Evolutionary conservation across 176 grass and related monocot genomes (phyloP), one percentile per base, ranked within the genome.

Genomic region (Otatea glauca): DNA sequence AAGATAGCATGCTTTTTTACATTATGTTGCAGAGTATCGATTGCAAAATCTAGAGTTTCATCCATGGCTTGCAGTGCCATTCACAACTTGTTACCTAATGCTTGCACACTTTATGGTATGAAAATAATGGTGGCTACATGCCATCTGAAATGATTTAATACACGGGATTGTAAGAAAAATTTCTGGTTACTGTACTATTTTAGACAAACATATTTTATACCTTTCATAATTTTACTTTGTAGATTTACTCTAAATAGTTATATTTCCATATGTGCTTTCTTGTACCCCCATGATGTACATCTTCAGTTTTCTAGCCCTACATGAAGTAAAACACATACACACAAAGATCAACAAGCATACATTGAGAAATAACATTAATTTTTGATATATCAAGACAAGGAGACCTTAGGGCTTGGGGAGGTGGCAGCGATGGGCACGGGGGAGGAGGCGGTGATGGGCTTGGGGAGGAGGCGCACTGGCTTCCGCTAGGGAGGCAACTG

Each of bases 1-100:
- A 55, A 27, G 16, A 54, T 77, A 85, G 21, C 62, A 66, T 41
- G 37, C 64, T 66, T 68, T 45, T 5, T 54, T 84, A 29, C n/a
- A 76, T 65, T 84, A 48, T 49, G 13, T 45, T 29, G 20, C 29
- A 73, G 25, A 74, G 43, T 27, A 65, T 14, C 58, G 49, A n/a
- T 45, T 35, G 56, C 69, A 51, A 74, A 38, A 65, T 68, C 53
- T 45, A 16, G 29, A 39, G 72, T 17, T 51, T 14, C 45, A 55
- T 65, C 48, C 27, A 4, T 32, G 47, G n/a, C 7, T 4, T 77
- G 64, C 8, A 68, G 4, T 3, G 58, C 29, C 29, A 29, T 1
- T 29, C 29, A 29, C 29, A 29, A 29, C n/a, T n/a, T n/a, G n/a
- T 64, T 17, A 81, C 4, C 23, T 42, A 45, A 21, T 42, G 10